These are phyloP conservation scores for Boletus pseudo-olivaceus DNA, from an alignment of 768 basidiomycete genomes.

Conservation along the genomic window DNA sequence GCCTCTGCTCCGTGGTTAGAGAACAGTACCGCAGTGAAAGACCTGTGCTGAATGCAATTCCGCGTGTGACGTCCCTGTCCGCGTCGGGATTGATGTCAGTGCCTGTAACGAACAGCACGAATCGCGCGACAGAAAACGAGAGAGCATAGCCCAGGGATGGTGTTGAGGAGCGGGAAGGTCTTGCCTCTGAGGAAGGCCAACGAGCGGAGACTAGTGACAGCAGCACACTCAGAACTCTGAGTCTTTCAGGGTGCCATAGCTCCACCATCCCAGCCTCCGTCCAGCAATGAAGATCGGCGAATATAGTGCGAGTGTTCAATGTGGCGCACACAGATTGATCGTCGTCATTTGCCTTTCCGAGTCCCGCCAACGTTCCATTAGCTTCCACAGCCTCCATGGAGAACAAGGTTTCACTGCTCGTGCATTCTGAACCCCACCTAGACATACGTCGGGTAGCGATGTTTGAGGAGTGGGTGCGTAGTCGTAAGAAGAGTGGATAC, in stretches of 20 bases:
- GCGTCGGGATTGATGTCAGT: slow-evolving; percentile 77
- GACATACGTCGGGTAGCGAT: slow-evolving; percentile 28
- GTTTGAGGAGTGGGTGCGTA: slow-evolving; percentile 37
- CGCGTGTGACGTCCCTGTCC: slow-evolving; percentile 61
- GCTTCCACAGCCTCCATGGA: slow-evolving; percentile 58
- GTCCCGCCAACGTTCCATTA: slow-evolving; percentile 39
- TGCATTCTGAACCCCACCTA: slow-evolving; percentile 34
- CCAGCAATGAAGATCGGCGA: slow-evolving; percentile 45
- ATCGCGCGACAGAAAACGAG: slow-evolving; percentile 55
- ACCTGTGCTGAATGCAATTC: slow-evolving; percentile 57
- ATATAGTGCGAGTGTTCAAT: slow-evolving; percentile 41
- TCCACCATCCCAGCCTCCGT: slow-evolving; percentile 62
- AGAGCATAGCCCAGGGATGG: slow-evolving; percentile 55
- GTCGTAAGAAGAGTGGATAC: slow-evolving; percentile 51
- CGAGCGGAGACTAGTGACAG: slow-evolving; percentile 36
- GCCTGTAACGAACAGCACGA: slow-evolving; percentile 70
- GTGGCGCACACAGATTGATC: slow-evolving; percentile 35
- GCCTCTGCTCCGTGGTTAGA: slow-evolving; percentile 27
- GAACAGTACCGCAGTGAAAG: slow-evolving; percentile 55
- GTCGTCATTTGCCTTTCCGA: slow-evolving; percentile 51
- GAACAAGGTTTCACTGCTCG: slow-evolving; percentile 48
- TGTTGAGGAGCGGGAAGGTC: slow-evolving; percentile 24
- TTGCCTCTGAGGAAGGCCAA: slow-evolving; percentile 9
- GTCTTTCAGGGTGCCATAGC: slow-evolving; percentile 60
- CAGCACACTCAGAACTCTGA: slow-evolving; percentile 52